A percentile compares a stretch with the other conserved stretches of the same genome.
phyloP scores from a whole-genome alignment of 2,329 filamentous ascomycete genomes.

The Capronia epimyces region DNA sequence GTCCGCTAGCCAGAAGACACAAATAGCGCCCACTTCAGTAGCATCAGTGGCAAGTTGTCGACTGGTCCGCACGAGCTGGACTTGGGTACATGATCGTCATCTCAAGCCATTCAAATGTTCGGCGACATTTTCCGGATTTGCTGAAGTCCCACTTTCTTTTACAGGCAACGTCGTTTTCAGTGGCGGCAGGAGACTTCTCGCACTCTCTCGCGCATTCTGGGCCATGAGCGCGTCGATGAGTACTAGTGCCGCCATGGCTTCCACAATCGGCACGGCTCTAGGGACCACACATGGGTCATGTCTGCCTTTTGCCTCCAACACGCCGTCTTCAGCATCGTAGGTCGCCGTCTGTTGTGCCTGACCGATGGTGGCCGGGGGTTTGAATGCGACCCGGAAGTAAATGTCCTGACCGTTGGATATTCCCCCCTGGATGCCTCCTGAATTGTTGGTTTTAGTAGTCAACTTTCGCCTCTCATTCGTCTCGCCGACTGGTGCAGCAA shows the following conservation, averaged over 20 bases:
- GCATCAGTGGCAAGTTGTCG: too few species aligned
- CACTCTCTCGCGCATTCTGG: constrained; percentile 60
- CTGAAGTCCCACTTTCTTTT: constrained; percentile 23
- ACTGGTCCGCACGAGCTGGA: too few species aligned
- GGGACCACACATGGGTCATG: constrained; percentile 93
- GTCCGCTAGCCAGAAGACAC: too few species aligned
- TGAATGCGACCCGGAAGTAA: constrained; percentile 94
- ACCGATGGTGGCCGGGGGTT: constrained; percentile 88
- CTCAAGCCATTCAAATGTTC: constrained; percentile 17
- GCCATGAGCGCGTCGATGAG: constrained; percentile 82
- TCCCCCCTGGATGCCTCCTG: constrained; percentile 88
- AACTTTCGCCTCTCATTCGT: constrained; percentile 55
- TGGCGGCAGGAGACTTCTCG: constrained; percentile 31
- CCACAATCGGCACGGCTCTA: constrained; percentile 64
- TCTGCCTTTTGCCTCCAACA: constrained; percentile 83
- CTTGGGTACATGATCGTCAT: not conserved
- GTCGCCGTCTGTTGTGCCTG: constrained; percentile 78
- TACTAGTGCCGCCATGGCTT: constrained; percentile 84
- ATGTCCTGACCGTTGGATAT: constrained; percentile 90
- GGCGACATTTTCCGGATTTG: constrained; percentile 16
- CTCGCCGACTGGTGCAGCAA: constrained; percentile 49
- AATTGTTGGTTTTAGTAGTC: constrained; percentile 89
- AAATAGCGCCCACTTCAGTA: too few species aligned
- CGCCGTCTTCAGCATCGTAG: constrained; percentile 70
- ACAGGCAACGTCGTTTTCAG: constrained; percentile 21